Percentiles rank a stretch among this genome's conserved stretches.
Conservation (phyloP, 2,329 filamentous ascomycete species). For the Colletotrichum salicis region DNA sequence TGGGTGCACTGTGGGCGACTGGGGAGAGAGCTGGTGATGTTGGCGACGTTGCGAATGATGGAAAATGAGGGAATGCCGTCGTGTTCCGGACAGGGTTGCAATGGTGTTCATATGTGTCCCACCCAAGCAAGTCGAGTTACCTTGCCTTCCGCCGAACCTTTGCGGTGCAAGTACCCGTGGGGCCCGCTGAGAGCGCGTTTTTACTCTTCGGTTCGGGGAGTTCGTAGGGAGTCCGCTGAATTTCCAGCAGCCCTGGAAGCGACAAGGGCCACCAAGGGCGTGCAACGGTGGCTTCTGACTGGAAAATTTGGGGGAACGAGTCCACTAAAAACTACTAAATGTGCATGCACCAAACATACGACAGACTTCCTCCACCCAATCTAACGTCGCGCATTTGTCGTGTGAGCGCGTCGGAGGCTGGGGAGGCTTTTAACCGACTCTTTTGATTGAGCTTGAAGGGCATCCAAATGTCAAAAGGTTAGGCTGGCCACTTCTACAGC, state of each 20-base stretch:
- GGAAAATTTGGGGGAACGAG: conserved; percentile 22
- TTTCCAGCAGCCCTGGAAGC: conserved; percentile 9
- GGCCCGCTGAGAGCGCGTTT: conserved; percentile 32
- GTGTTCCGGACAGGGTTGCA: conserved; percentile 36
- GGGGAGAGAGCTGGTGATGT: conserved; percentile 19
- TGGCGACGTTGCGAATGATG: conserved; percentile 22
- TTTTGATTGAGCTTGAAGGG: background rate
- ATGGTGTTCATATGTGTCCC: conserved; percentile 36
- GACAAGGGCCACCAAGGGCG: conserved; percentile 13
- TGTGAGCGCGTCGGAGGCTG: conserved; percentile 28
- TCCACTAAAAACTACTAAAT: conserved; percentile 33
- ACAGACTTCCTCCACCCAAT: conserved; percentile 20
- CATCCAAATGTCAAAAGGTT: background rate
- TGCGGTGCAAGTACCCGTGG: conserved; percentile 29
- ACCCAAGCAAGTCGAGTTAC: conserved; percentile 4
- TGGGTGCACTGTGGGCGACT: conserved; percentile 11
- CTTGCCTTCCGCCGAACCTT: background rate
- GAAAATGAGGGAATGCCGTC: conserved; percentile 35
- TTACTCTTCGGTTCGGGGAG: conserved; percentile 19
- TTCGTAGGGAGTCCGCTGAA: conserved; percentile 20
- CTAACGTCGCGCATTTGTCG: conserved; percentile 27
- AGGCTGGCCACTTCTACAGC: background rate
- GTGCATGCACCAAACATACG: conserved; percentile 31
- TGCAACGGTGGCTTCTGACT: conserved; percentile 26
- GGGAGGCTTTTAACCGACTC: conserved; percentile 9